Evolutionary conservation across 352 stramenopile species (phyloP), one percentile per base, ranked within the genome.

Genomic region (Phytophthora sojae): DNA sequence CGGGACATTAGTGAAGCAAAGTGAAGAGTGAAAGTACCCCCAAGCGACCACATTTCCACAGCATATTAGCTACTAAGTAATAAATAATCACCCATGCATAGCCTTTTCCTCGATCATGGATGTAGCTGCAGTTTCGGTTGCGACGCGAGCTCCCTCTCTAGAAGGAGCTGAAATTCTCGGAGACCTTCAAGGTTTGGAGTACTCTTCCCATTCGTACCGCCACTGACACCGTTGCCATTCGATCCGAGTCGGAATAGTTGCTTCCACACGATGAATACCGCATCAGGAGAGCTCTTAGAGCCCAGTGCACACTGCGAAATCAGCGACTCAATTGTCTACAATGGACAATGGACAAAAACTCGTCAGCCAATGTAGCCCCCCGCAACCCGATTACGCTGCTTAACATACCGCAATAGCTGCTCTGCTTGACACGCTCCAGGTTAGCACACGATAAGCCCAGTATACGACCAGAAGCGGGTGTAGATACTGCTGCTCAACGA

Each of bases 391-490:
- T 15, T n/a, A 1, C 15, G 25, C 26, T 19, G 9, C 44, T 23
- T 17, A 26, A 19, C 6, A 60, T 76, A 94, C 86, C 52, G 75
- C 81, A 14, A 94, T 80, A 35, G 71, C 86, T 57, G 85, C 77
- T 63, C 77, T 78, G 42, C 68, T 77, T 6, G 86, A 93, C 7
- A 90, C 63, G 60, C 79, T 89, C 85, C 85, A 94, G 30, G 90
- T 79, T 21, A 94, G 63, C 30, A 94, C 71, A 25, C 78, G 76
- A 54, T 88, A 92, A 17, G 72, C 79, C 86, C 86, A 94, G 57
- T 94, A 92, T 3, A 84, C 61, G 17, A 87, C 64, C 15, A 94
- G 56, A 0, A 94, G 50, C 23, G 86, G 86, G 39, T 94, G 86
- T 2, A 93, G 55, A 42, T 90, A 94, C 15, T 82, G 78, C 29